Evolutionary conservation across 805 yeast species (phyloP), one percentile per base, ranked within the genome.

Genomic region (Saccharomyces mikatae): DNA sequence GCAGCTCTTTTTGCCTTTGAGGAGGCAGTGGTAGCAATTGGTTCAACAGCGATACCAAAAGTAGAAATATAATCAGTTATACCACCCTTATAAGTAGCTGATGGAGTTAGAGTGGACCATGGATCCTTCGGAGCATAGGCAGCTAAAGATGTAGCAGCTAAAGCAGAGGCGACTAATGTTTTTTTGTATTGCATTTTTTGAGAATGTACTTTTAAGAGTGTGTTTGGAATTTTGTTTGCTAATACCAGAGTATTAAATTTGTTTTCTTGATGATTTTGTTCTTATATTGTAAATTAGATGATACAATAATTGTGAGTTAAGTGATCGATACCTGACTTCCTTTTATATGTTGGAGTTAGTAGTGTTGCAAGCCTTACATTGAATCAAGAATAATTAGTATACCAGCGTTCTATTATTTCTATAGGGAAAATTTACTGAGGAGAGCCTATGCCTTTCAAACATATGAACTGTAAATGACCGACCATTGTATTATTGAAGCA

Each of bases 91-190:
- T 67, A 72, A 48, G 75, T 71, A 52, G 71, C 65, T 31, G 64
- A 58, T 62, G 78, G 77, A 21, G 76, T 74, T 64, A 74, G 64
- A 57, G 77, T 74, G 48, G 73, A 58, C 78, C 78, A 75, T 57
- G 75, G 73, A 53, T 71, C 68, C 32, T 69, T 58, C 51, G 69
- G 66, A 51, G 62, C 62, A 50, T 62, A 59, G 24, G 68, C 56
- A 48, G 66, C 66, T 49, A 65, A 31, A 32, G 61, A 63, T 13
- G 69, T 55, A 48, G 68, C 46, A 49, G 69, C 67, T 24, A 65
- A 58, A 48, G 72, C 62, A 49, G 71, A 64, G 41, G 73, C 58
- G 46, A 65, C 56, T 52, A 71, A 58, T 57, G 69, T 62, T 22
- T 57, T 56, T 30, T 59, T 62, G 59, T 62, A 64, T 63, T 63